phyloP scores from a whole-genome alignment of 2,329 filamentous ascomycete genomes.

The Colletotrichum costaricense region DNA sequence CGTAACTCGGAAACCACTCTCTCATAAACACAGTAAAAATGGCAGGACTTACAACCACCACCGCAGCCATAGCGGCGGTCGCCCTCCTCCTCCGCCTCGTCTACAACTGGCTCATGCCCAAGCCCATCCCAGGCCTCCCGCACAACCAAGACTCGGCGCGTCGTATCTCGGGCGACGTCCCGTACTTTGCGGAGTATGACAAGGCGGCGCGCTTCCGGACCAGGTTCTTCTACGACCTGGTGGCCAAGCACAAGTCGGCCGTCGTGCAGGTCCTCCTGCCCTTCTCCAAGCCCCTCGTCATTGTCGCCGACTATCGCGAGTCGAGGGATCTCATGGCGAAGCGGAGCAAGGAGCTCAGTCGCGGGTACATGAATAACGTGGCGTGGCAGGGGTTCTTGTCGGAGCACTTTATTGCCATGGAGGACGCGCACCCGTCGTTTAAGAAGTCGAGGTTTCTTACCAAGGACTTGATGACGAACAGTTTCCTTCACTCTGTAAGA shows the following conservation, averaged over 20 bases:
- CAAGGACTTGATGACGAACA: conserved; percentile 12
- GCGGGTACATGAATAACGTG: not conserved
- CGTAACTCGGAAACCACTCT: no score
- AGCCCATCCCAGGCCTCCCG: not conserved
- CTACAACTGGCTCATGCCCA: not conserved
- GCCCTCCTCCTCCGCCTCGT: not conserved
- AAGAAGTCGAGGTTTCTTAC: conserved; percentile 8
- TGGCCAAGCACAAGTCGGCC: not conserved
- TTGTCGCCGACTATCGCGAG: conserved; percentile 6
- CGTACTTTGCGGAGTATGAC: not conserved
- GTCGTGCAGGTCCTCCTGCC: not conserved
- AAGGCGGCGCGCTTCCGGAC: conserved; percentile 1
- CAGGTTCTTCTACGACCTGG: conserved; percentile 2
- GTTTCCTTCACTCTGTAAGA: conserved; percentile 1
- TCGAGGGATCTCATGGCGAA: conserved; percentile 10
- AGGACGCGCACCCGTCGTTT: conserved; percentile 1
- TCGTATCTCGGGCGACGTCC: not conserved
- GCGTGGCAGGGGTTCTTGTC: not conserved
- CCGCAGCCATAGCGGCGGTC: no score
- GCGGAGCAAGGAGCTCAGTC: conserved; percentile 1
- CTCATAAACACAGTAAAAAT: no score
- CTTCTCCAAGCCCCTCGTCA: not conserved
- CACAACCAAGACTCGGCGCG: not conserved
- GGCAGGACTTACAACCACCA: no score
- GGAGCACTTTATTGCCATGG: conserved; percentile 15